Conservation (phyloP, 257 asterid genomes). For the Capsicum pubescens region DNA sequence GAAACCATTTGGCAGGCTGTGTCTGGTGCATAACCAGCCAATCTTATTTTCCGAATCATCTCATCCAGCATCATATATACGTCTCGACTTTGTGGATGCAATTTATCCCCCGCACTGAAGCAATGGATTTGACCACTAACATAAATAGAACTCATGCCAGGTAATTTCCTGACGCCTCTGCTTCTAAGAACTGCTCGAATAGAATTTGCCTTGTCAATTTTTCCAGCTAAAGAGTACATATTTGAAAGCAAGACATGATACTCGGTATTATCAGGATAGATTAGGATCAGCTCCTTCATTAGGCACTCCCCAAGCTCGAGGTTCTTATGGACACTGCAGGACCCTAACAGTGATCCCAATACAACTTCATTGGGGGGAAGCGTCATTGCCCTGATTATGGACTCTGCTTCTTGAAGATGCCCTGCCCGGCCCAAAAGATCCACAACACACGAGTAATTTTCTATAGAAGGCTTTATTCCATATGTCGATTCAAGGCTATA, state of each 20-base stretch:
- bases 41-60: slow-evolving; percentile 54
- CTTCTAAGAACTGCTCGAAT: slow-evolving; percentile 63
- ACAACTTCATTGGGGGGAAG: slow-evolving; percentile 83
- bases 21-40: slow-evolving; percentile 56
- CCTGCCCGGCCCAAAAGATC: slow-evolving; percentile 84
- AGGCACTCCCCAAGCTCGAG: slow-evolving; percentile 60
- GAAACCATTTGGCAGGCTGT: slow-evolving; percentile 43
- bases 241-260: slow-evolving; percentile 78
- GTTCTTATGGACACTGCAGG: slow-evolving; percentile 63
- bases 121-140: slow-evolving; percentile 55
- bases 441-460: slow-evolving; percentile 76
- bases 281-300: slow-evolving; percentile 49
- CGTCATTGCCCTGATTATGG: slow-evolving; percentile 61
- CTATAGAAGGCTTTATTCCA: slow-evolving; percentile 67
- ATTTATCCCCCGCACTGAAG: slow-evolving; percentile 63
- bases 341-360: slow-evolving; percentile 77
- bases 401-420: slow-evolving; percentile 71
- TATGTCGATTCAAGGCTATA: slow-evolving; percentile 47
- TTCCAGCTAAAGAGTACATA: slow-evolving; percentile 63
- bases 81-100: slow-evolving; percentile 48
- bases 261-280: slow-evolving; percentile 67
- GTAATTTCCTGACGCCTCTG: slow-evolving; percentile 64
- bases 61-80: slow-evolving; percentile 60
- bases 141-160: slow-evolving; percentile 68
- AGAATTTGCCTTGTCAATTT: slow-evolving; percentile 55